Conservation (phyloP, 2,329 filamentous ascomycete species). For the Phialemonium atrogriseum region DNA sequence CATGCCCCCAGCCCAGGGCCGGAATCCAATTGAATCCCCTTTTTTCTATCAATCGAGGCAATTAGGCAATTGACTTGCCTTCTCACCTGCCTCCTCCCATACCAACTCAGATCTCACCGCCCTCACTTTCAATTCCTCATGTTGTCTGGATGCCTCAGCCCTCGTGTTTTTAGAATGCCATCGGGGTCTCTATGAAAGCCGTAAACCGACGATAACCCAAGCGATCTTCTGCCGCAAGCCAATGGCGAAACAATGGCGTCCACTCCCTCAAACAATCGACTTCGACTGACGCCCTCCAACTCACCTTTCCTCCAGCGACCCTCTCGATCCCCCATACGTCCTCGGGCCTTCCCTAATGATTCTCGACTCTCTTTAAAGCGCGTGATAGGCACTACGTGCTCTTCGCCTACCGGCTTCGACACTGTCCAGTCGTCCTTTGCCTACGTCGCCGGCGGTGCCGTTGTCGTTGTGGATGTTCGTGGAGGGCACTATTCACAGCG, state of each 20-base stretch:
- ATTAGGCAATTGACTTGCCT: too few species aligned
- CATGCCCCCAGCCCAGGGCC: too few species aligned
- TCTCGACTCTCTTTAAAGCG: conserved; percentile 65
- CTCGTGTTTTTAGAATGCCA: not conserved
- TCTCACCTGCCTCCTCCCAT: too few species aligned
- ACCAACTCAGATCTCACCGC: too few species aligned
- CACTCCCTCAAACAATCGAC: conserved; percentile 50
- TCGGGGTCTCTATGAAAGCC: too few species aligned
- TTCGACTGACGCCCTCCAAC: conserved; percentile 68
- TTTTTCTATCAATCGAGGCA: too few species aligned
- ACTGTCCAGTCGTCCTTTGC: conserved; percentile 72
- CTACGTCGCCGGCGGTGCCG: conserved; percentile 86
- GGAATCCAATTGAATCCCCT: too few species aligned
- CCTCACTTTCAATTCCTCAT: too few species aligned
- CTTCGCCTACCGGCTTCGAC: conserved; percentile 79
- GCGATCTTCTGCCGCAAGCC: conserved; percentile 23
- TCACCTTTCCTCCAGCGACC: conserved; percentile 60
- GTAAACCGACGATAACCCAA: too few species aligned
- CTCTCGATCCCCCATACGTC: conserved; percentile 53
- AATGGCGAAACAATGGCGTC: conserved; percentile 52
- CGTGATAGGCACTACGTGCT: conserved; percentile 86
- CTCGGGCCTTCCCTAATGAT: conserved; percentile 41
- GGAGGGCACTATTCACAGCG: conserved; percentile 63
- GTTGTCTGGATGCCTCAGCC: too few species aligned
- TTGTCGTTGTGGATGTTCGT: conserved; percentile 78